Percentiles rank a stretch among this genome's conserved stretches.
Conservation (phyloP, 768 basidiomycete species). For the Tricholoma matsutake region DNA sequence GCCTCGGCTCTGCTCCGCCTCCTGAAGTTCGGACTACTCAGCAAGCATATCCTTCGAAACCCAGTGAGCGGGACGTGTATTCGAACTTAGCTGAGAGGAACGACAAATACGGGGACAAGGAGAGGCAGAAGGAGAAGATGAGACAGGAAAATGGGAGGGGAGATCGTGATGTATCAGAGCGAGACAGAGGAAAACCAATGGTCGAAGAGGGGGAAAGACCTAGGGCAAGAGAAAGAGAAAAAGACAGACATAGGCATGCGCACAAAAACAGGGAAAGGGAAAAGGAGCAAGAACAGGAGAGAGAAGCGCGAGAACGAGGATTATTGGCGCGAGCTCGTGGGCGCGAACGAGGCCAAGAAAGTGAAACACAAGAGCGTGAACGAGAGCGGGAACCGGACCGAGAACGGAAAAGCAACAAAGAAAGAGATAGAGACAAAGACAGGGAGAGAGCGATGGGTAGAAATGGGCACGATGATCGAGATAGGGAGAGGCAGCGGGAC, state of each 20-base stretch:
- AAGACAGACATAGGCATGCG: constrained; percentile 14
- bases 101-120: constrained; percentile 11
- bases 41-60: not conserved
- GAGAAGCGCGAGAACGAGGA: constrained; percentile 3
- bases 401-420: constrained; percentile 25
- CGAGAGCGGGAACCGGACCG: constrained; percentile 9
- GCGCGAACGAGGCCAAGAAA: constrained; percentile 8
- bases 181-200: constrained; percentile 12
- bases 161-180: constrained; percentile 23
- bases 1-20: not conserved
- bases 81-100: constrained; percentile 9
- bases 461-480: constrained; percentile 12
- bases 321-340: constrained; percentile 7
- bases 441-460: constrained; percentile 16
- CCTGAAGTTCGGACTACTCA: not conserved
- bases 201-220: constrained; percentile 12
- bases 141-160: constrained; percentile 21
- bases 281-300: constrained; percentile 15
- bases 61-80: not conserved
- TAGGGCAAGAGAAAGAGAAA: constrained; percentile 15
- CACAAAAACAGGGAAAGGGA: constrained; percentile 11
- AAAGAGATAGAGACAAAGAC: constrained; percentile 21
- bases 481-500: constrained; percentile 1
- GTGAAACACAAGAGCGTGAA: constrained; percentile 11
- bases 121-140: constrained; percentile 17